A percentile compares a stretch with the other conserved stretches of the same genome.
phyloP scores from a whole-genome alignment of 148 eudicot genomes.

The Chenopodium formosanum region DNA sequence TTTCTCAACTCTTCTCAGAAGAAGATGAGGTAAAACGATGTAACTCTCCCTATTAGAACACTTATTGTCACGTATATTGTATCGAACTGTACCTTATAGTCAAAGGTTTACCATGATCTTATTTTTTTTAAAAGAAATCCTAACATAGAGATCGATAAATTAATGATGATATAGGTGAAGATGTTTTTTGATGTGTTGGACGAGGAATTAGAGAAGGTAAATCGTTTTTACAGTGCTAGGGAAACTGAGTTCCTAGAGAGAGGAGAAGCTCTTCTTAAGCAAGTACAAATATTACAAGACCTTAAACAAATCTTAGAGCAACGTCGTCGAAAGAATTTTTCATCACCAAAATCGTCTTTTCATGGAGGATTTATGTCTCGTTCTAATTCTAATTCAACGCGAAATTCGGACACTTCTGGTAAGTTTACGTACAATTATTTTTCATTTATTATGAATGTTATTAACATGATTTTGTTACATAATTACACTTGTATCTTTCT shows the following conservation, averaged over 20 bases:
- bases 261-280: slow-evolving; percentile 59
- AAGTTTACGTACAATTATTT: not conserved
- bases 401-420: slow-evolving; percentile 61
- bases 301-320: slow-evolving; percentile 52
- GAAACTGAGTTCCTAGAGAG: slow-evolving; percentile 69
- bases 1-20: slow-evolving; percentile 58
- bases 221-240: slow-evolving; percentile 61
- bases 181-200: slow-evolving; percentile 62
- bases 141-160: not conserved
- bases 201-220: slow-evolving; percentile 80
- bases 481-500: no score
- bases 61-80: not conserved
- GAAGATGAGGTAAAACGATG: slow-evolving; percentile 66
- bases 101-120: not conserved
- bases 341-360: slow-evolving; percentile 17
- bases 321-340: slow-evolving; percentile 42
- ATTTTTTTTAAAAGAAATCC: not conserved
- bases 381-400: slow-evolving; percentile 41
- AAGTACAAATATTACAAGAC: slow-evolving; percentile 60
- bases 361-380: slow-evolving; percentile 42
- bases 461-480: no score
- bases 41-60: no score
- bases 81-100: not conserved
- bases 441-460: no score
- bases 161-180: slow-evolving; percentile 37